phyloP scores from a whole-genome alignment of 2,329 filamentous ascomycete genomes.

The Calycina marina region DNA sequence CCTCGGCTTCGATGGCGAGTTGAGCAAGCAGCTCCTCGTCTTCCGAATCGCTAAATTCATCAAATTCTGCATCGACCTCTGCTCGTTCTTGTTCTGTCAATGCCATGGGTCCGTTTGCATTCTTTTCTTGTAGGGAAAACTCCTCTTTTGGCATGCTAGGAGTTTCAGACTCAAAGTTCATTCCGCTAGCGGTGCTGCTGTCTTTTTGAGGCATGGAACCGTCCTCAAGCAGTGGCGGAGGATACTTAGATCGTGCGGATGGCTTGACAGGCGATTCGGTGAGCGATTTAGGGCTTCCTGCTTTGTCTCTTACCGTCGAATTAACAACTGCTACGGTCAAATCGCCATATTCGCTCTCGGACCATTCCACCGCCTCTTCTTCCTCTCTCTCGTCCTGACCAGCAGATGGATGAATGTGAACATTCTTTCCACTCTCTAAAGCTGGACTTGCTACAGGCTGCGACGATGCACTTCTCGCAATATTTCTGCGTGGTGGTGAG shows the following conservation, averaged over 20 bases:
- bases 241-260: constrained; percentile 22
- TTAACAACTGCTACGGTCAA: constrained; percentile 5
- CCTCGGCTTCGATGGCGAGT: constrained; percentile 54
- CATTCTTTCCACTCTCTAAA: neutral
- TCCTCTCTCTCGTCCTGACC: constrained; percentile 5
- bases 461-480: too few species aligned
- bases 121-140: constrained; percentile 5
- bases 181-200: constrained; percentile 5
- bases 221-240: constrained; percentile 35
- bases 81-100: neutral
- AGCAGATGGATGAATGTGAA: neutral
- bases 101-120: neutral
- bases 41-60: constrained; percentile 71
- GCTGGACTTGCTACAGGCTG: too few species aligned
- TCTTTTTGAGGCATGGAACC: constrained; percentile 24
- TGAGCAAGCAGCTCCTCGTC: constrained; percentile 80
- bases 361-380: constrained; percentile 33
- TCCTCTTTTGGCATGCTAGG: constrained; percentile 2
- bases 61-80: constrained; percentile 29
- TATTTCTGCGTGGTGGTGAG: neutral
- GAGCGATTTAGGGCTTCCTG: neutral
- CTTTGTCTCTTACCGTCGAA: too few species aligned
- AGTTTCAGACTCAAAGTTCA: neutral
- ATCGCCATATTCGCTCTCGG: constrained; percentile 32
- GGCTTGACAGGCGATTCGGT: too few species aligned